These are phyloP conservation scores for Lactarius tabidus DNA, from an alignment of 768 basidiomycete species.

Conservation along the genomic window DNA sequence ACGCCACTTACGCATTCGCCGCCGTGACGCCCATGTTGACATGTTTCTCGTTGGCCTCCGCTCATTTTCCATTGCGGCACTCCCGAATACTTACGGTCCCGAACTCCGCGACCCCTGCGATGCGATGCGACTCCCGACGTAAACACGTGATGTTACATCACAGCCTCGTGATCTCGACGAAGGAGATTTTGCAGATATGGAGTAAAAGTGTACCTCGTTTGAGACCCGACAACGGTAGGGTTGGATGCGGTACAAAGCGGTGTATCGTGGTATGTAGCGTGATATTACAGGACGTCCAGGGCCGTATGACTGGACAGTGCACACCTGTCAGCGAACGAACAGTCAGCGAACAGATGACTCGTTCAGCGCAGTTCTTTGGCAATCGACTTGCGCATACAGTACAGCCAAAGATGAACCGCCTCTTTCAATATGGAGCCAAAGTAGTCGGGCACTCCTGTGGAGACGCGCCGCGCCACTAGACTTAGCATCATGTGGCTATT, in stretches of 20 bases:
- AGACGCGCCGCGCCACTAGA: not conserved
- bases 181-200: slow-evolving; percentile 80
- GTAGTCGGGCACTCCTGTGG: not conserved
- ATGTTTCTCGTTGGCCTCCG: not conserved
- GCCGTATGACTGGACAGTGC: slow-evolving; percentile 7
- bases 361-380: not conserved
- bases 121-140: too few relatives aligned
- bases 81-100: slow-evolving; percentile 2
- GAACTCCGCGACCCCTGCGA: not conserved
- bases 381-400: not conserved
- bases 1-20: slow-evolving; percentile 18
- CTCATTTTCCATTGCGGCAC: not conserved
- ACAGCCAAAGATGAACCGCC: not conserved
- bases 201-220: slow-evolving; percentile 35
- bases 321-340: not conserved
- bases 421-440: not conserved
- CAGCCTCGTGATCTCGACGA: slow-evolving; percentile 93
- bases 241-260: not conserved
- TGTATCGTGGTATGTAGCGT: not conserved
- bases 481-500: not conserved
- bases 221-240: not conserved
- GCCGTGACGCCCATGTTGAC: slow-evolving; percentile 13
- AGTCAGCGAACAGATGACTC: not conserved
- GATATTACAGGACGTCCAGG: not conserved
- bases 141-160: slow-evolving; percentile 7